Base-by-base conservation (phyloP, 2,329 filamentous ascomycete genomes). In the Chaetoscypha palmicola region DNA sequence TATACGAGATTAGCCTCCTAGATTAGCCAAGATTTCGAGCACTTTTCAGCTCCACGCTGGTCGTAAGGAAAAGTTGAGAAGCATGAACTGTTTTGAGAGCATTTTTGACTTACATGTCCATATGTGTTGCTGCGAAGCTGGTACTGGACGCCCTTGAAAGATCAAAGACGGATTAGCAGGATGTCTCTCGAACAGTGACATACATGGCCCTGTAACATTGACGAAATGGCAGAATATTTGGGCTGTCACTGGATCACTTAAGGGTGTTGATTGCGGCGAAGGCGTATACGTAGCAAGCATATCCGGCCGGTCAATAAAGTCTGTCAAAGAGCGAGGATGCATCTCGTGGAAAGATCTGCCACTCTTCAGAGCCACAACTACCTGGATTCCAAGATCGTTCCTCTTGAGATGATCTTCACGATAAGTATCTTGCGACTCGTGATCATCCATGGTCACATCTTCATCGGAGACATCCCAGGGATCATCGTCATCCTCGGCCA, bases 141-240 rank as follows among this genome's bases (percentile, higher is more conserved):
- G 76, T 1, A 85, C 72, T 0, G 76, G 69, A 8, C 70, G 68
- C 35, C 81, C 77, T 43, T 71, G 69, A 53, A 86, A 81, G 22
- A 85, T 72, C 5, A 81, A 73, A 1, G 79, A 75, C 1, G 86
- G 76, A 57, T 91, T 86, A 43, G 81, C 75, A 2, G 86, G 81
- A 61, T 90, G 81, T 41, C 91, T 76, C 64, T 97, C 90, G 60
- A 87, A 95, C 21, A 94, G 74, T 1, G 90, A 94, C 60, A 97
- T 77, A 52, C 79, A 85, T 1, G 89, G 86, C 0, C 84, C 90
- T 2, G 89, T 94, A 5, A 92, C 83, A 54, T 88, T 84, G 36
- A 97, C 80, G 62, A 96, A 97, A 64, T 97, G 89, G 62, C 83
- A 83, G 62, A 97, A 97, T 5, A 95, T 81, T 22, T 82, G 76